These are phyloP conservation scores for Euphorbia schlechtendalii DNA, from an alignment of 441 rosid species.

Conservation along the genomic window DNA sequence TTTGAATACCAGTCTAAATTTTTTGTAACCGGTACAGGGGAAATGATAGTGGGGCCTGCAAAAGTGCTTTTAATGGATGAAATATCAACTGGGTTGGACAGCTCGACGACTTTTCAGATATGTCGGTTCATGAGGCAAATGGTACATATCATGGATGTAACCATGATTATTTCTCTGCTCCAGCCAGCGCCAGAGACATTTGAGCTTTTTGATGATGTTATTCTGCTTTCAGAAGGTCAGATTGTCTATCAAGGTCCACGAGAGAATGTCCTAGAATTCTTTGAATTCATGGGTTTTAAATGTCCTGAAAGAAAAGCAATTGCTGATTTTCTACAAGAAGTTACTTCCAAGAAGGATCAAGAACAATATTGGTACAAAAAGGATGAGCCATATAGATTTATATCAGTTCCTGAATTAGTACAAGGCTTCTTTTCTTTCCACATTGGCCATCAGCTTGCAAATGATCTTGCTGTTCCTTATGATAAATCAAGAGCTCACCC, in stretches of 20 bases:
- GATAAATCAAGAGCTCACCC: constrained; percentile 49
- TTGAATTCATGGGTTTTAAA: constrained; percentile 63
- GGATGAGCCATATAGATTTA: constrained; percentile 44
- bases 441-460: constrained; percentile 43
- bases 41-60: constrained; percentile 91
- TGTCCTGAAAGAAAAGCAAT: constrained; percentile 90
- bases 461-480: constrained; percentile 46
- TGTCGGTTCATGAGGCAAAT: constrained; percentile 75
- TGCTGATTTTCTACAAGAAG: constrained; percentile 94
- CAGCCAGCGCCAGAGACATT: constrained; percentile 95
- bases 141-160: constrained; percentile 79
- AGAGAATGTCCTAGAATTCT: constrained; percentile 52
- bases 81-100: constrained; percentile 86
- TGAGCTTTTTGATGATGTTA: constrained; percentile 73
- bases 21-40: too few species aligned
- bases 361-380: constrained; percentile 76
- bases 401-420: constrained; percentile 60
- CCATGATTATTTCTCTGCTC: constrained; percentile 70
- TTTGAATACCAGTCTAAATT: too few species aligned
- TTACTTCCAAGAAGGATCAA: constrained; percentile 87
- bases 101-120: constrained; percentile 81
- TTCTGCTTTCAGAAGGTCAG: constrained; percentile 74
- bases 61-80: constrained; percentile 86
- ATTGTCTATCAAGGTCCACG: constrained; percentile 86
- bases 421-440: constrained; percentile 54